A percentile compares a stretch with the other conserved stretches of the same genome.
Conservation (phyloP, 2,329 filamentous ascomycete species). For the Pseudocercospora fuligena region DNA sequence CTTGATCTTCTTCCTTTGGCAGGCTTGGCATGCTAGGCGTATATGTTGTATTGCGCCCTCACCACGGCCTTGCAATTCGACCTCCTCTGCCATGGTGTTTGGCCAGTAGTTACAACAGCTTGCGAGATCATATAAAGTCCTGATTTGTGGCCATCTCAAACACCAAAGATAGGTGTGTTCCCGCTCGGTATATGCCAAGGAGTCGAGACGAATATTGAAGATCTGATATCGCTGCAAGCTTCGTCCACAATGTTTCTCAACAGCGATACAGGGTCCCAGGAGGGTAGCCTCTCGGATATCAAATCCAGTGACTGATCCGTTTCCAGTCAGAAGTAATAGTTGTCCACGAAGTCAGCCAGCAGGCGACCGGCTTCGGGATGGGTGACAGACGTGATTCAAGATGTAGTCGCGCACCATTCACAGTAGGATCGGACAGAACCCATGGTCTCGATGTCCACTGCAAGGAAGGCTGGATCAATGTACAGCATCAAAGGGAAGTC, state of each 20-base stretch:
- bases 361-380: neutral
- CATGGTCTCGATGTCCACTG: neutral
- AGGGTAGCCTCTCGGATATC: too few relatives aligned
- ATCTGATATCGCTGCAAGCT: neutral
- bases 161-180: too few relatives aligned
- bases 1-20: constrained; percentile 39
- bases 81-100: neutral
- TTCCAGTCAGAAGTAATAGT: neutral
- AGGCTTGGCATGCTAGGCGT: constrained; percentile 40
- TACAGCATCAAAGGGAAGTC: too few relatives aligned
- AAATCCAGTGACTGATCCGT: neutral
- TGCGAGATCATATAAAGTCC: neutral
- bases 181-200: too few relatives aligned
- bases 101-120: neutral
- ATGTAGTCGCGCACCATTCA: too few relatives aligned
- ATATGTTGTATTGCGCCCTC: constrained; percentile 21
- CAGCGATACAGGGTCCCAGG: neutral
- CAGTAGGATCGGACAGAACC: neutral
- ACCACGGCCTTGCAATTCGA: neutral
- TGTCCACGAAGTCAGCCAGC: neutral
- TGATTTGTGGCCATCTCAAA: too few relatives aligned
- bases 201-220: neutral
- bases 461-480: neutral
- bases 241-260: neutral
- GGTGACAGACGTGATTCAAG: neutral